These are phyloP conservation scores for Trichosporon sp. DNA, from an alignment of 1,284 basidiomycete genomes.

Conservation along the genomic window DNA sequence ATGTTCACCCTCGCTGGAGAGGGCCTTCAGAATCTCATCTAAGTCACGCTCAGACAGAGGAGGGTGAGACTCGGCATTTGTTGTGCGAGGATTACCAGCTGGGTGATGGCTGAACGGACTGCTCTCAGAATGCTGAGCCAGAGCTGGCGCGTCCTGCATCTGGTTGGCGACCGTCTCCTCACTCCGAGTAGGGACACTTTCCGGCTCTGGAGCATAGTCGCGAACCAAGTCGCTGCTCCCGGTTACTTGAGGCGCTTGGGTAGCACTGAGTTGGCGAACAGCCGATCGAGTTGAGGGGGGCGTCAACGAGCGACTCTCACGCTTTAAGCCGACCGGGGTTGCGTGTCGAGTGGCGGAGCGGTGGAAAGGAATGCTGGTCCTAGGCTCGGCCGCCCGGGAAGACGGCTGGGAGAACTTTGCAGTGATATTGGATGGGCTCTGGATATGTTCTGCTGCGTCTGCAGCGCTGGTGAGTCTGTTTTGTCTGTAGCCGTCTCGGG, in stretches of 20 bases:
- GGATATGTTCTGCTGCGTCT: not conserved
- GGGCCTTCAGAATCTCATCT: not conserved
- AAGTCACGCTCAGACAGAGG: not conserved
- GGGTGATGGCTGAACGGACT: not conserved
- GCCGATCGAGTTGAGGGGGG: not conserved
- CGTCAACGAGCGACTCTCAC: not conserved
- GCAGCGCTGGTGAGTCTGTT: not conserved
- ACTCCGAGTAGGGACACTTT: not conserved
- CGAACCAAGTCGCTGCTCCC: not conserved
- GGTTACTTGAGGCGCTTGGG: not conserved
- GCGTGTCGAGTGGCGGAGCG: not conserved
- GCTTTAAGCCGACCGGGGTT: not conserved
- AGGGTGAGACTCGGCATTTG: not conserved
- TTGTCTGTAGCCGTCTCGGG: not conserved
- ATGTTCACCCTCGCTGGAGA: not conserved
- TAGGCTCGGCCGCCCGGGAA: not conserved
- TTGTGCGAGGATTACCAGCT: not conserved
- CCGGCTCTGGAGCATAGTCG: not conserved
- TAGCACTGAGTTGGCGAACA: not conserved
- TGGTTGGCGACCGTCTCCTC: not conserved
- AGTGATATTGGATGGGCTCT: not conserved
- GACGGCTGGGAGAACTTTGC: not conserved
- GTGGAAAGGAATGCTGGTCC: not conserved
- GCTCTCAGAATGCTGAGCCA: no score
- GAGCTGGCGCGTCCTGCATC: no score